Conservation (phyloP, 257 asterid species). For the Ophiorrhiza pumila region DNA sequence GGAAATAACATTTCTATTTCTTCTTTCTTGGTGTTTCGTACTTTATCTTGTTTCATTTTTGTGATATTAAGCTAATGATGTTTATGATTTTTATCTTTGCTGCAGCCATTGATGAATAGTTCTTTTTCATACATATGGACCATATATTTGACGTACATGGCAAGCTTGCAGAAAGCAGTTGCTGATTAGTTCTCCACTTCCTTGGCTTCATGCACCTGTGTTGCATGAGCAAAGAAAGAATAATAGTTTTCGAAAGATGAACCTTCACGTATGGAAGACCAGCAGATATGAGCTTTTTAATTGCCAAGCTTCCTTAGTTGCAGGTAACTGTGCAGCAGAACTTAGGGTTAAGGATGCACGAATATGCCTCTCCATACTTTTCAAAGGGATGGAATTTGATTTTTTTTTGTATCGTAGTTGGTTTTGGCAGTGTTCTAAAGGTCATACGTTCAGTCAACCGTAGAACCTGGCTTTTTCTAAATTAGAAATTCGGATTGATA, state of each 20-base stretch:
- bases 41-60: background rate
- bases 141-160: conserved; percentile 88
- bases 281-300: background rate
- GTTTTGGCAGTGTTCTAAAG: background rate
- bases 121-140: conserved; percentile 79
- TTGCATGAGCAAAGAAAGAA: background rate
- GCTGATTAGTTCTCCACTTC: conserved; percentile 28
- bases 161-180: conserved; percentile 62
- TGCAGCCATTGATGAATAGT: conserved; percentile 81
- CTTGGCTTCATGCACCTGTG: conserved; percentile 1
- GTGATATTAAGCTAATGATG: background rate
- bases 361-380: conserved; percentile 6
- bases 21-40: background rate
- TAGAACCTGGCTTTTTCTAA: background rate
- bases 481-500: background rate
- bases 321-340: background rate
- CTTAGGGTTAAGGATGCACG: background rate
- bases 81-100: conserved; percentile 12
- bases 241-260: background rate
- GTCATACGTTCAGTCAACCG: background rate
- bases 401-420: background rate
- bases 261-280: background rate
- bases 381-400: background rate
- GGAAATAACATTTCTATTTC: background rate
- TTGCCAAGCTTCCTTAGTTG: background rate